A percentile compares a stretch with the other conserved stretches of the same genome.
These are phyloP conservation scores for Filobasidium floriforme DNA, from an alignment of 768 basidiomycete species.

Conservation along the genomic window DNA sequence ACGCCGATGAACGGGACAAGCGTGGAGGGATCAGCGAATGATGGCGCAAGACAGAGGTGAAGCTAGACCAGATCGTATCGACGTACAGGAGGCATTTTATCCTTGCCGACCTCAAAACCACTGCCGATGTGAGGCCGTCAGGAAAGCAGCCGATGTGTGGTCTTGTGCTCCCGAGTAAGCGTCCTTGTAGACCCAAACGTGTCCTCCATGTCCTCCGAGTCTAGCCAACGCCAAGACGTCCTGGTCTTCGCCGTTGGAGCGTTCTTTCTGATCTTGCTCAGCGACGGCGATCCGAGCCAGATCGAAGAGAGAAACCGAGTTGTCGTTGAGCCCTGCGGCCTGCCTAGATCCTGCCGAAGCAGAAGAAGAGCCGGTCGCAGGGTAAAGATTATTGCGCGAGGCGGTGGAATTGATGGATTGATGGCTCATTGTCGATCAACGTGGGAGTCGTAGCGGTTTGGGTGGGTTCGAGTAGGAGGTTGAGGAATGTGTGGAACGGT, in stretches of 20 bases:
- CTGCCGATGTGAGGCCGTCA: slow-evolving; percentile 40
- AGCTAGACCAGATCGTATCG: not conserved
- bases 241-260: not conserved
- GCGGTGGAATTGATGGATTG: slow-evolving; percentile 7
- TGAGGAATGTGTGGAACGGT: too few species aligned
- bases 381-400: slow-evolving; percentile 8
- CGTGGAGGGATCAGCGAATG: slow-evolving; percentile 1
- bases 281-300: not conserved
- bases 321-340: slow-evolving; percentile 1
- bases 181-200: slow-evolving; percentile 36
- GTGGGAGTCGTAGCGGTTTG: not conserved
- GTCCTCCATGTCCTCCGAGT: slow-evolving; percentile 36
- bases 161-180: not conserved
- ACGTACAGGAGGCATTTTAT: slow-evolving; percentile 41
- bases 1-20: not conserved
- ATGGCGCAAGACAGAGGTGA: too few species aligned
- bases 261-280: not conserved
- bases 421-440: slow-evolving; percentile 7
- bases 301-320: not conserved
- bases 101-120: slow-evolving; percentile 44
- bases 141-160: slow-evolving; percentile 18
- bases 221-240: slow-evolving; percentile 36
- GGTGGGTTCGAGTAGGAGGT: not conserved
- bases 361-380: not conserved
- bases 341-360: not conserved